phyloP scores from a whole-genome alignment of 371 early-diverging fungal genomes.

The Mortierella sp. region DNA sequence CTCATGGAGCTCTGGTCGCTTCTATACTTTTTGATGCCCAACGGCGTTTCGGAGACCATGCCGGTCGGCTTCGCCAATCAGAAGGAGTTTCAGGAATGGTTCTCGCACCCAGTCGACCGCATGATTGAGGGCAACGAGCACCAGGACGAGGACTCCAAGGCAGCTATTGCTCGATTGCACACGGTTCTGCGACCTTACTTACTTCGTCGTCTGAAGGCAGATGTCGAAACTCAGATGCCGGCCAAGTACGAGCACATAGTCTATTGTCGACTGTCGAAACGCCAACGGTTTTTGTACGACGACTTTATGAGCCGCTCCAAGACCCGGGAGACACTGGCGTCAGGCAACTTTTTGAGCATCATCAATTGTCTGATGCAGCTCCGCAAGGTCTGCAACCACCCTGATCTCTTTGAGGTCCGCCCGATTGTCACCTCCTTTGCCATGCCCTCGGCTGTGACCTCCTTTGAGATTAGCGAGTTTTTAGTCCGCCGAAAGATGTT shows the following conservation, averaged over 20 bases:
- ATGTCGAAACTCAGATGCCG: conserved; percentile 92
- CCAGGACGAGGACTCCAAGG: conserved; percentile 70
- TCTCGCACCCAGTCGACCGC: conserved; percentile 85
- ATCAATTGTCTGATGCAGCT: conserved; percentile 97
- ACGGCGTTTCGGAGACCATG: conserved; percentile 69
- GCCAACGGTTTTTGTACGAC: conserved; percentile 90
- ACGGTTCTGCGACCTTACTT: conserved; percentile 91
- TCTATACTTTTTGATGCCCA: conserved; percentile 94
- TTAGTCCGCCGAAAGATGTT: conserved; percentile 64
- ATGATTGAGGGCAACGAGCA: conserved; percentile 77
- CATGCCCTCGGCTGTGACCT: conserved; percentile 67
- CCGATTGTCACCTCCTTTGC: conserved; percentile 87
- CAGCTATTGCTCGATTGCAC: conserved; percentile 78
- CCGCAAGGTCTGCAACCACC: conserved; percentile 98
- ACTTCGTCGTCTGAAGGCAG: conserved; percentile 85
- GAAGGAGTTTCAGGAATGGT: conserved; percentile 93
- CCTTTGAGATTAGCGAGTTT: conserved; percentile 62
- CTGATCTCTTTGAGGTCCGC: conserved; percentile 94
- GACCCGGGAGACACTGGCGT: conserved; percentile 81
- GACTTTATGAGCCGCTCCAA: conserved; percentile 90
- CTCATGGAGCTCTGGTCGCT: conserved; percentile 96
- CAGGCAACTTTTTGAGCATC: conserved; percentile 85
- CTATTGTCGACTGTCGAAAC: conserved; percentile 81
- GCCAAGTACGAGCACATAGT: conserved; percentile 87
- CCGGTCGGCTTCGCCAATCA: conserved; percentile 85